Evolutionary conservation across 2,329 filamentous ascomycete species (phyloP).

Genomic region (Penicillium sp.): DNA sequence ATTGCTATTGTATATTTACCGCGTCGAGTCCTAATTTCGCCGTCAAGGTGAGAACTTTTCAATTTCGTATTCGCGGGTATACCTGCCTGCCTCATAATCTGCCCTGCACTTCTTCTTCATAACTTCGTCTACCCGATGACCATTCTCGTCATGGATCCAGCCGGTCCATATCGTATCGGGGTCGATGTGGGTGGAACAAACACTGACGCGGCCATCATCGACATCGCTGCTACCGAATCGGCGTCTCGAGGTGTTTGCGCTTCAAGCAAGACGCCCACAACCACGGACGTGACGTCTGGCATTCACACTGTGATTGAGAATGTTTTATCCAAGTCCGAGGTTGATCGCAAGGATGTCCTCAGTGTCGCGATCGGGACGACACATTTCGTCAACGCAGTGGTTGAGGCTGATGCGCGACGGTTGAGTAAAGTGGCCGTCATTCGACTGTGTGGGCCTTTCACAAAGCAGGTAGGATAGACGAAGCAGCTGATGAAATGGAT

Average conservation of each 20-base stretch:
- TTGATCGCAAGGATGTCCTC: constrained; percentile 39
- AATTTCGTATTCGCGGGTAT: too few species aligned
- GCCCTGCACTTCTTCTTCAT: too few species aligned
- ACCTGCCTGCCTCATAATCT: too few species aligned
- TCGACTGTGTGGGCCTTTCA: constrained; percentile 54
- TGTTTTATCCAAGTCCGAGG: constrained; percentile 39
- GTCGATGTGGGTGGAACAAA: constrained; percentile 49
- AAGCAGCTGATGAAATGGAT: background rate
- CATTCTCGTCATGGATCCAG: background rate
- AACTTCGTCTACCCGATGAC: too few species aligned
- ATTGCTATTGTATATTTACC: too few species aligned
- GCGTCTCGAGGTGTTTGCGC: constrained; percentile 34
- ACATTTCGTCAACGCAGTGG: constrained; percentile 57
- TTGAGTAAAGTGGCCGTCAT: constrained; percentile 58
- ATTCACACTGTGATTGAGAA: constrained; percentile 44
- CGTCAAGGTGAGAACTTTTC: too few species aligned
- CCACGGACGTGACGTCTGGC: constrained; percentile 47
- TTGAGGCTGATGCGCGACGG: constrained; percentile 54
- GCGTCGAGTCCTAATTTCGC: too few species aligned
- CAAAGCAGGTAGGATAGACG: constrained; percentile 29
- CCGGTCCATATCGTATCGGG: constrained; percentile 47
- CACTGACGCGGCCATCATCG: constrained; percentile 39
- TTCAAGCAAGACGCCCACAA: constrained; percentile 44
- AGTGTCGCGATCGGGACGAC: constrained; percentile 59
- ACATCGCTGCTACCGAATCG: constrained; percentile 29